Base-by-base conservation (phyloP, 495 filamentous ascomycete species). In the Aspergillus steynii region DNA sequence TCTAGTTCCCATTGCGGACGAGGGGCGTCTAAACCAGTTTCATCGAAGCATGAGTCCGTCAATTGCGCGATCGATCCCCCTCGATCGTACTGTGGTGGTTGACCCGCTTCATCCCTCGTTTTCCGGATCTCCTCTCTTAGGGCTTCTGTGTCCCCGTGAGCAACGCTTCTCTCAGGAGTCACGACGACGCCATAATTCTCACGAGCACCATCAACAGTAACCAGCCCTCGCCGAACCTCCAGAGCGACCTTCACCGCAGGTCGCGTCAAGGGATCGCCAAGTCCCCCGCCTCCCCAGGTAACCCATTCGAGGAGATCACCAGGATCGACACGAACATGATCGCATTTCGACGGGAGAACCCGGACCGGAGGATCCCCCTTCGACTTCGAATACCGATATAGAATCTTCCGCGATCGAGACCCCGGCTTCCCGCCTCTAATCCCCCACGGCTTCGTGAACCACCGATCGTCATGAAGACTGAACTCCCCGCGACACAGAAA, bases 381-480 rank as follows among this genome's bases (percentile, higher is more conserved):
- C 45, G 74, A 74, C 27, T 67, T 51, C 3, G 79, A 77, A 37
- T 75, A 71, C 8, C 73, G 64, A 50, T 80, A 81, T 0, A 82
- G 55, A 0, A 68, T 55, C 61, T 83, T 83, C 7, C 69, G 71
- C 25, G 76, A 80, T 26, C 80, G 62, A 3, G 67, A 65, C 0
- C 80, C 80, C 0, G 80, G 80, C 58, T 76, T 74, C 0, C 80
- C 79, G 2, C 80, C 79, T 27, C 77, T 69, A 0, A 82, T 63
- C 5, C 80, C 80, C 80, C 79, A 83, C 6, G 79, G 80, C 63
- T 80, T 81, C 4, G 79, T 82, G 56, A 83, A 76, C 80, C 80
- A 82, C 5, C 80, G 64, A 56, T 82, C 80, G 58, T 83, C 80
- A 50, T 83, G 79, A 3, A 81, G 66, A 53, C 76, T 81, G 60